Evolutionary conservation across 1,139 yeast genomes (phyloP).

Genomic region (Blastobotrys arbuscula): DNA sequence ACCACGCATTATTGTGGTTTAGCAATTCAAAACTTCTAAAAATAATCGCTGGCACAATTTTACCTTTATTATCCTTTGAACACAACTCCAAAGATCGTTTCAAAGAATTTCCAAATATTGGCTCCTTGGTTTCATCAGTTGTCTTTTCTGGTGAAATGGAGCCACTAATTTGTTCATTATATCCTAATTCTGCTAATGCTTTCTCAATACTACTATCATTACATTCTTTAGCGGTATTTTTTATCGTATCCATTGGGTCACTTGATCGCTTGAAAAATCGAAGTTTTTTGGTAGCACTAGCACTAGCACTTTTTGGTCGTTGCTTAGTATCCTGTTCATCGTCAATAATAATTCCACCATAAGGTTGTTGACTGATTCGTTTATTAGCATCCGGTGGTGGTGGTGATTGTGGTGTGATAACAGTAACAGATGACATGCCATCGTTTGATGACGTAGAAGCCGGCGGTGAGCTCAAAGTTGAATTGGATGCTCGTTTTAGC

Average conservation of each 20-base stretch:
- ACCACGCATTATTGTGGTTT: conserved; percentile 60
- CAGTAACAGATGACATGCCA: conserved; percentile 9
- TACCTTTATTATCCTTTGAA: conserved; percentile 34
- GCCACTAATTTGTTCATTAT: neutral
- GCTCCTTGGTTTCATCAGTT: neutral
- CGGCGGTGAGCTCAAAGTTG: neutral
- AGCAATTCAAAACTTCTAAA: conserved; percentile 71
- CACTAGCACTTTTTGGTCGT: conserved; percentile 6
- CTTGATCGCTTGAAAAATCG: conserved; percentile 3
- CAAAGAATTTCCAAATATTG: conserved; percentile 6
- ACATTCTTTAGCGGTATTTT: neutral
- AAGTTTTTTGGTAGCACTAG: conserved; percentile 2
- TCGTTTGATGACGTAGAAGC: conserved; percentile 1
- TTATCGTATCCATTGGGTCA: neutral
- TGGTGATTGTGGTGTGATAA: conserved; percentile 7
- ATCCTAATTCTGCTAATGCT: conserved; percentile 3
- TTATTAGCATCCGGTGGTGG: neutral
- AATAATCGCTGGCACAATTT: conserved; percentile 66
- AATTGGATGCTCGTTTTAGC: neutral
- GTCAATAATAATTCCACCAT: neutral
- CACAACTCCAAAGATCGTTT: conserved; percentile 45
- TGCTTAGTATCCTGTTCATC: neutral
- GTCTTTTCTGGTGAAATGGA: neutral
- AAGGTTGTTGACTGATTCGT: neutral
- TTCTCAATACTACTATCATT: conserved; percentile 2